Evolutionary conservation across 1,139 yeast genomes (phyloP).

Genomic region (Lodderomyces parapsilosis): DNA sequence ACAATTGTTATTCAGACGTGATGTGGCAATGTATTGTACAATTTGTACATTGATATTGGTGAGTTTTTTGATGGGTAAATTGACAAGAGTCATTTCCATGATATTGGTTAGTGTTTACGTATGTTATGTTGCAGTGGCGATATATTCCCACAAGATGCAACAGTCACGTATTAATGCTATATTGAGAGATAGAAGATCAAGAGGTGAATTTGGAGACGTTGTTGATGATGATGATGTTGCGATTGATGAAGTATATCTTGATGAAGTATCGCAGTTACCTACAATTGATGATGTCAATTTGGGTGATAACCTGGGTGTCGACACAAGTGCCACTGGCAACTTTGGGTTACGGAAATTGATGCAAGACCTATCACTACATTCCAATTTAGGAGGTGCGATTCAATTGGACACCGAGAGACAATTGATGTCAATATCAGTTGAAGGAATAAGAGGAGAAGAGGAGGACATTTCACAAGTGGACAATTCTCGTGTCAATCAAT

Average conservation of each 20-base stretch:
- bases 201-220: slow-evolving; percentile 22
- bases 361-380: slow-evolving; percentile 31
- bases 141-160: slow-evolving; percentile 28
- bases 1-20: slow-evolving; percentile 50
- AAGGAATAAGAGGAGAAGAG: slow-evolving; percentile 5
- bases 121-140: slow-evolving; percentile 50
- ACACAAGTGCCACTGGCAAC: slow-evolving; percentile 21
- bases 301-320: slow-evolving; percentile 14
- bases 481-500: neutral
- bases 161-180: slow-evolving; percentile 20
- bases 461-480: neutral
- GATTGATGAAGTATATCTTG: slow-evolving; percentile 24
- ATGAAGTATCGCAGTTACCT: slow-evolving; percentile 28
- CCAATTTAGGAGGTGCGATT: slow-evolving; percentile 16
- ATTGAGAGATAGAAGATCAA: slow-evolving; percentile 28
- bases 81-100: slow-evolving; percentile 46
- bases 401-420: slow-evolving; percentile 16
- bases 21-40: slow-evolving; percentile 49
- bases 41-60: slow-evolving; percentile 43
- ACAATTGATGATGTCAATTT: slow-evolving; percentile 29
- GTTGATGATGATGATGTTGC: slow-evolving; percentile 14
- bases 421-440: slow-evolving; percentile 14
- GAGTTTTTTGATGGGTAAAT: slow-evolving; percentile 43
- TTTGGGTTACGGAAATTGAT: slow-evolving; percentile 36
- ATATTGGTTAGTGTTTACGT: slow-evolving; percentile 51